phyloP scores from a whole-genome alignment of 2,329 filamentous ascomycete genomes.

The Pleochaeta shiraiana region DNA sequence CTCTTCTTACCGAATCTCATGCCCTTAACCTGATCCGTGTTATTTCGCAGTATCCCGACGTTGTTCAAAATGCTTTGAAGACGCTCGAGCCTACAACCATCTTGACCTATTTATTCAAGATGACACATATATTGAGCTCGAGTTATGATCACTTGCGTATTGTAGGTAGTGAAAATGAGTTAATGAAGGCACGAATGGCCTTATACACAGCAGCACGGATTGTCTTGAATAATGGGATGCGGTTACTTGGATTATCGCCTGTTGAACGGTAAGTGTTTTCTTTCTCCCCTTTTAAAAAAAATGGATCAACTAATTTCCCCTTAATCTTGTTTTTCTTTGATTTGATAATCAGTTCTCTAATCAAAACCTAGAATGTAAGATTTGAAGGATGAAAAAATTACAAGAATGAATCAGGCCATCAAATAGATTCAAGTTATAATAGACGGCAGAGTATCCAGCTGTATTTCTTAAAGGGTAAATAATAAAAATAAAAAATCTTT shows the following conservation, averaged over 20 bases:
- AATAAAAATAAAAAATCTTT: no score
- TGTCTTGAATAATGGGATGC: slow-evolving; percentile 68
- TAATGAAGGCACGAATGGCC: slow-evolving; percentile 51
- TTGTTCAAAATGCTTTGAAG: slow-evolving; percentile 63
- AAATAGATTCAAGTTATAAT: no score
- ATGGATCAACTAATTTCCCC: no score
- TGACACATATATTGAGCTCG: slow-evolving; percentile 59
- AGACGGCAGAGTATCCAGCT: no score
- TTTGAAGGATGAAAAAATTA: no score
- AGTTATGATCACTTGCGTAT: slow-evolving; percentile 70
- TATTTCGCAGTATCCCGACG: slow-evolving; percentile 69
- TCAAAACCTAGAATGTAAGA: no score
- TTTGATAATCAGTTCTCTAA: no score
- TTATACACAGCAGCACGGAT: slow-evolving; percentile 56
- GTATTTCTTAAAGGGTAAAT: no score
- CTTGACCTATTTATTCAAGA: slow-evolving; percentile 57
- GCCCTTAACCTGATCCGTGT: slow-evolving; percentile 52
- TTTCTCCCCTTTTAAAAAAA: no score
- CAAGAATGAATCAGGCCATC: no score
- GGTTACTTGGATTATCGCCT: slow-evolving; percentile 53
- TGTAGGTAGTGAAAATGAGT: slow-evolving; percentile 52
- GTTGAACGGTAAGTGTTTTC: slow-evolving; percentile 29
- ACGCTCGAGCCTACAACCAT: slow-evolving; percentile 55
- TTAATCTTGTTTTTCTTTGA: no score
- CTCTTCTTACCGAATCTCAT: slow-evolving; percentile 47